Conservation (phyloP, 2,329 filamentous ascomycete species). For the Calonectria multiphialidica region DNA sequence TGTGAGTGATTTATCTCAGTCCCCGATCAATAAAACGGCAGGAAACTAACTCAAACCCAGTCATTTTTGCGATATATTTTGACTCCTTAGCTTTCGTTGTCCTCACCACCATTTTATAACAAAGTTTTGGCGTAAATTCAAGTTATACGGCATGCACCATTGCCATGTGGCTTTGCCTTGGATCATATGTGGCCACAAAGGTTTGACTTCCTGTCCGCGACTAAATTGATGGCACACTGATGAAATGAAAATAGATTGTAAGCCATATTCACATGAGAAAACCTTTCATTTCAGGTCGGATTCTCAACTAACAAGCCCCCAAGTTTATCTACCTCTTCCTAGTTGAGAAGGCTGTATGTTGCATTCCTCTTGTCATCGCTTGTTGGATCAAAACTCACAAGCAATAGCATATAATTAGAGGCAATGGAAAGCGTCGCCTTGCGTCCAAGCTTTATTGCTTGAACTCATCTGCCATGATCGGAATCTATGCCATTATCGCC, state of each 20-base stretch:
- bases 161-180: conserved; percentile 70
- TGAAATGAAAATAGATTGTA: conserved; percentile 16
- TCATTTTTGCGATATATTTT: conserved; percentile 69
- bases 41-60: conserved; percentile 48
- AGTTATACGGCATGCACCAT: conserved; percentile 64
- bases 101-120: conserved; percentile 66
- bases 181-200: conserved; percentile 74
- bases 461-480: conserved; percentile 8
- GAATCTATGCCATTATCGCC: neutral
- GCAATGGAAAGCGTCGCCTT: neutral
- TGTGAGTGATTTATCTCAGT: conserved; percentile 46
- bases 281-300: neutral
- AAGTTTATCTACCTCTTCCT: conserved; percentile 16
- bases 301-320: neutral
- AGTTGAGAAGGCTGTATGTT: conserved; percentile 9
- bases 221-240: neutral
- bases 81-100: conserved; percentile 73
- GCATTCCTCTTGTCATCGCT: neutral
- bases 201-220: conserved; percentile 47
- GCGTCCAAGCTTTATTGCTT: conserved; percentile 6
- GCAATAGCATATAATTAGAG: neutral
- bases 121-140: conserved; percentile 67
- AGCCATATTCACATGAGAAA: neutral
- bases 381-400: neutral
- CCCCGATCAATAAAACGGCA: neutral